Percentiles rank a stretch among this genome's conserved stretches.
These are phyloP conservation scores for Venturia carpophila DNA, from an alignment of 2,329 filamentous ascomycete species.

Conservation along the genomic window DNA sequence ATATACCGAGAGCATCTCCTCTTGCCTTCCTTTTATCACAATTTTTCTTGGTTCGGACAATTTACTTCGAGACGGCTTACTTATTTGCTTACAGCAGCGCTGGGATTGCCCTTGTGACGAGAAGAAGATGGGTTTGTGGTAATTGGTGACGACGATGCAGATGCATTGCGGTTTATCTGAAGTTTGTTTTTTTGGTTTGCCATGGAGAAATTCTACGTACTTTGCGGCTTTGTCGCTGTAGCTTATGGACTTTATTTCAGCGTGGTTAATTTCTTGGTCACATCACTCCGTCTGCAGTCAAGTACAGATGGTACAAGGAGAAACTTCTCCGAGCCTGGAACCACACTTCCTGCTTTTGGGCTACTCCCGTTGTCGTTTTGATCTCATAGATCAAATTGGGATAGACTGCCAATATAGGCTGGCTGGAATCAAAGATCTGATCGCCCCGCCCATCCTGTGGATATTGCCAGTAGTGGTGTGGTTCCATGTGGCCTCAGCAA, in stretches of 20 bases:
- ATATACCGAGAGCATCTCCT: not conserved
- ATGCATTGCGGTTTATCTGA: not conserved
- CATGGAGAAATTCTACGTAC: not conserved
- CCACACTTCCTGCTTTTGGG: too few species aligned
- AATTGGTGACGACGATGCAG: not conserved
- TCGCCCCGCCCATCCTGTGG: too few species aligned
- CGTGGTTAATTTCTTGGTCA: too few species aligned
- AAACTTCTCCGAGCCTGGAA: too few species aligned
- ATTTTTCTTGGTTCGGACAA: constrained; percentile 8
- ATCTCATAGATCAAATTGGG: too few species aligned
- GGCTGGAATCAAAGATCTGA: too few species aligned
- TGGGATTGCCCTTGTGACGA: not conserved
- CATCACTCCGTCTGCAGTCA: too few species aligned
- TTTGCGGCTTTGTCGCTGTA: not conserved
- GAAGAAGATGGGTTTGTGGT: not conserved
- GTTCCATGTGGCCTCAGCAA: too few species aligned
- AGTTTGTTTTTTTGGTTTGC: not conserved
- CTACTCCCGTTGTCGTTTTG: too few species aligned
- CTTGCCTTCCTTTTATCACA: not conserved
- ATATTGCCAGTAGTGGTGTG: too few species aligned
- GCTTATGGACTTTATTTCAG: not conserved
- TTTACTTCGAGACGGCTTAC: constrained; percentile 6
- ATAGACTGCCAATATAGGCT: too few species aligned
- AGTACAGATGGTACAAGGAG: too few species aligned
- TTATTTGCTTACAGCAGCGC: not conserved